Evolutionary conservation across 176 grass and related monocot species (phyloP), one percentile per base, ranked within the genome.

Genomic region (Musa itinerans): DNA sequence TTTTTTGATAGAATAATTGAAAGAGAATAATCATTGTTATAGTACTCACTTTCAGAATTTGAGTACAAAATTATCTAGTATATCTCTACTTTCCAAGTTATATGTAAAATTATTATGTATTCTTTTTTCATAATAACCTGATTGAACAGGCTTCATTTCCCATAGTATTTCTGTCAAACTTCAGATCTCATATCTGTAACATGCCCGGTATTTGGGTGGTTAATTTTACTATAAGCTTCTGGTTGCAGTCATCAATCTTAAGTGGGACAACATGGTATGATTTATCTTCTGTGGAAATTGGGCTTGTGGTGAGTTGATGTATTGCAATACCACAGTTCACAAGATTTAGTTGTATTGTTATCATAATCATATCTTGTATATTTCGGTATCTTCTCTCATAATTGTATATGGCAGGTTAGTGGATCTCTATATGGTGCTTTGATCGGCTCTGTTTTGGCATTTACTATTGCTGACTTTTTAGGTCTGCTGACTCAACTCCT

Each of bases 351-450:
- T 25, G 24, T 25, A 25, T 25, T 25, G 24, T 25, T 25, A 63
- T 11, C 13, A 19, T 11, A 29, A 54, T 19, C 26, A 9, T 80
- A 15, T 26, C 17, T 64, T 19, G 51, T 19, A 2, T 34, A 58
- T 34, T 59, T 69, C 62, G 43, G 20, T 53, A 54, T 58, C 15
- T 21, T 66, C 12, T 75, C 78, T 43, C 29, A 19, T 1, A 55
- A 52, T 52, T 63, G 69, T 4, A 43, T 56, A 34, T 71, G 1
- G 19, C 68, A 97, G 93, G 93, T 97, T 56, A 97, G 93, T 73
- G 93, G 93, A 16, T 97, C 93, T 9, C 80, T 97, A 13, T 97
- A 97, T 78, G 90, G 93, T 80, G 93, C 93, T 64, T 85, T 90
- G 83, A 92, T 96, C 10, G 89, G 93, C 66, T 96, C 89, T 0